Percentiles rank a stretch among this genome's conserved stretches.
Evolutionary conservation across 2,329 filamentous ascomycete species (phyloP).

Genomic region (Penicillium sp.): DNA sequence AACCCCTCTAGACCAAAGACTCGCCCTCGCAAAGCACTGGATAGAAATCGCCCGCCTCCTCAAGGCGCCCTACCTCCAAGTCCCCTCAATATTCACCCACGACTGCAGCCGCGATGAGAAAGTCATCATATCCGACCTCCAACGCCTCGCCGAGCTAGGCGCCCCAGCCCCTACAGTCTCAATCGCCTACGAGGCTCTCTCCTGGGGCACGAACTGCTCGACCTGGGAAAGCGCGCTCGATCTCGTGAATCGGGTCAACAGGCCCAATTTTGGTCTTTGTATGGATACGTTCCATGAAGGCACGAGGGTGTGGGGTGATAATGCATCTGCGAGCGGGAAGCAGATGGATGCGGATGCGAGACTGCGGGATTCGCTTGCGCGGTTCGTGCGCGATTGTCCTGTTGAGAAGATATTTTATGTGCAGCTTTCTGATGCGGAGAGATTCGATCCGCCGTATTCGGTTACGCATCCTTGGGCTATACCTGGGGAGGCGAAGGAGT

Average conservation of each 20-base stretch:
- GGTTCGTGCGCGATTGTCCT: constrained; percentile 21
- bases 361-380: constrained; percentile 26
- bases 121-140: constrained; percentile 32
- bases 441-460: constrained; percentile 33
- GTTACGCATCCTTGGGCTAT: constrained; percentile 31
- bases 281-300: constrained; percentile 40
- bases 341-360: constrained; percentile 20
- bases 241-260: constrained; percentile 28
- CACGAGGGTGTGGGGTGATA: constrained; percentile 36
- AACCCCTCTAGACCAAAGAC: constrained; percentile 27
- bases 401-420: constrained; percentile 38
- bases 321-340: constrained; percentile 24
- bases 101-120: constrained; percentile 28
- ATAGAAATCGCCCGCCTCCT: constrained; percentile 29
- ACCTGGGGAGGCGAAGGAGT: constrained; percentile 29
- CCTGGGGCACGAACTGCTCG: constrained; percentile 34
- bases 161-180: constrained; percentile 23
- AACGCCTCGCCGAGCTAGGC: constrained; percentile 32
- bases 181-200: constrained; percentile 39
- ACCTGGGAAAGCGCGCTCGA: constrained; percentile 37
- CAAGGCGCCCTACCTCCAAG: constrained; percentile 31
- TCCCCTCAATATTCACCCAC: constrained; percentile 31
- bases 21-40: constrained; percentile 34
- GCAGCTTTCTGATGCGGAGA: constrained; percentile 39
- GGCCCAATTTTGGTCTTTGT: constrained; percentile 41